Evolutionary conservation across 2,329 filamentous ascomycete genomes (phyloP).

Genomic region (Penicillium brasilianum): DNA sequence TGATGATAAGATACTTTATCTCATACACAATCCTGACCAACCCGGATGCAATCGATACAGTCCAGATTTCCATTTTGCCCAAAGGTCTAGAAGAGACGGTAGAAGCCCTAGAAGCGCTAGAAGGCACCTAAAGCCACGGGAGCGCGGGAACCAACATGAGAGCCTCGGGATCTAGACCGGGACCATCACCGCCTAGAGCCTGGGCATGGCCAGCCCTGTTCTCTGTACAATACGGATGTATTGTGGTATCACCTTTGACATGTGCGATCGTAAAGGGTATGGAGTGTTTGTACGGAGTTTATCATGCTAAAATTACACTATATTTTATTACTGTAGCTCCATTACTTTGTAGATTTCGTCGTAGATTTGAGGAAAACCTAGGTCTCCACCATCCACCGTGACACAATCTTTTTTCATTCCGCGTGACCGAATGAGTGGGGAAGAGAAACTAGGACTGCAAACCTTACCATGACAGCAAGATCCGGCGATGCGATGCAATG

Average conservation of each 20-base stretch:
- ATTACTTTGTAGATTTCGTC: no score
- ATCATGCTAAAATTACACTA: background rate
- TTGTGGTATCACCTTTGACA: no score
- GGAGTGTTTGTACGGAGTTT: background rate
- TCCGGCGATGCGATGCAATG: background rate
- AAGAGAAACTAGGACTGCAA: background rate
- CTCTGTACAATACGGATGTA: background rate
- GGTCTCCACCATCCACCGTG: background rate
- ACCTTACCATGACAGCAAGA: conserved; percentile 20
- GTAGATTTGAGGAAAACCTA: background rate
- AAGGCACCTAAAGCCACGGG: conserved; percentile 7
- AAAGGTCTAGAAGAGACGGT: background rate
- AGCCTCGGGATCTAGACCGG: conserved; percentile 20
- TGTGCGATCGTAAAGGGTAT: no score
- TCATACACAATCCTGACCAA: background rate
- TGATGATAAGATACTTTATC: background rate
- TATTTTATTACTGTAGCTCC: no score
- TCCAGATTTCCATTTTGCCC: background rate
- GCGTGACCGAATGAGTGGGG: conserved; percentile 11
- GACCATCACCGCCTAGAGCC: background rate
- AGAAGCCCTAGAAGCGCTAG: conserved; percentile 8
- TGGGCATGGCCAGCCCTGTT: background rate
- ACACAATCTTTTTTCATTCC: background rate
- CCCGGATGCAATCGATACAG: background rate
- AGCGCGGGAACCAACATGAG: conserved; percentile 5